Base-by-base conservation (phyloP, 2,329 filamentous ascomycete genomes). In the Verticillium zaregamsianum region DNA sequence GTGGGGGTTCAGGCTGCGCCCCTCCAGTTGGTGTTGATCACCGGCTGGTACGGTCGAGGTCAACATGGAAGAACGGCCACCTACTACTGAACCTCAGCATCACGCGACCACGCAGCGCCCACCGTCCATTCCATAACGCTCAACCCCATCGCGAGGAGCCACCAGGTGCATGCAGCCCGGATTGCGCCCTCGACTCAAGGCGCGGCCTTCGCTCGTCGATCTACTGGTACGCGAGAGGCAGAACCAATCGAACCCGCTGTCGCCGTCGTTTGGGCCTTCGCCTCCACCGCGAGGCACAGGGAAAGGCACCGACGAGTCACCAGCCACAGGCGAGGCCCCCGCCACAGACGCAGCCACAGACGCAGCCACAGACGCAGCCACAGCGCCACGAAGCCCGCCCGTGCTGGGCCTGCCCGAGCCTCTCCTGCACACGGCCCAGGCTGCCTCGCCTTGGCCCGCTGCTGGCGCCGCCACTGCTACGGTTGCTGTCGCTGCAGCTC, bases 181-280 rank as follows among this genome's bases (percentile, higher is more conserved):
- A 74, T 74, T 84, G 62, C 76, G 75, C 62, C 79, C 79, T 59
- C 76, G 75, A 64, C 74, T 85, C 66, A 80, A 76, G 80, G 78
- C 80, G 68, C 78, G 81, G 74, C 81, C 79, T 68, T 84, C 81
- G 65, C 73, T 85, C 67, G 77, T 85, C 72, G 82, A 84, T 64
- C 76, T 85, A 63, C 73, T 80, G 63, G 73, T 80, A 66, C 74
- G 76, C 64, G 69, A 74, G 66, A 69, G 67, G 67, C 65, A 68
- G 62, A 66, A 62, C 25, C 68, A 68, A 5, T 11, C 40, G 65
- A 67, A 67, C 65, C 61, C 54, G 31, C 28, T 58, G 49, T 61
- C 56, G 39, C 31, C 60, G 17, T 52, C 58, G 58, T 59, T 59
- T 23, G 62, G n/a, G 61, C 66, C 65, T 68, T 65, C 64, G 59